phyloP scores from a whole-genome alignment of 768 basidiomycete genomes.

The Pseudohyphozyma bogoriensis region DNA sequence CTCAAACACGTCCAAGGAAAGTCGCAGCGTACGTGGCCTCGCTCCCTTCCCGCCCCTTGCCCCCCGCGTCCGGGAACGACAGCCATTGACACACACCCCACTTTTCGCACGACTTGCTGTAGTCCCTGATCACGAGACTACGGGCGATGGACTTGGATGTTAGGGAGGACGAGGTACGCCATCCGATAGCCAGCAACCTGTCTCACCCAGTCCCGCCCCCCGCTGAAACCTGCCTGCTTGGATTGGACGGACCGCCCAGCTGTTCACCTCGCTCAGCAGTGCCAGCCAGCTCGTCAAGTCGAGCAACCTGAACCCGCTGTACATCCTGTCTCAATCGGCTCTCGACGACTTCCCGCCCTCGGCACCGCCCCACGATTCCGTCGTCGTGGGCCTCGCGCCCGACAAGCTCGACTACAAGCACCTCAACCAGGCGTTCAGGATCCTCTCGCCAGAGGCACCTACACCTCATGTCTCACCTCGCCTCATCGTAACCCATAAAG shows the following conservation, averaged over 20 bases:
- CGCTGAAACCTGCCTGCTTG: background rate
- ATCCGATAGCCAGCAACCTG: too few relatives aligned
- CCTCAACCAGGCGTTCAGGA: constrained; percentile 58
- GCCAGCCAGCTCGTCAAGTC: constrained; percentile 45
- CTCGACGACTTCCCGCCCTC: constrained; percentile 39
- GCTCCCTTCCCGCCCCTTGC: background rate
- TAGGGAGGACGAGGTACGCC: constrained; percentile 40
- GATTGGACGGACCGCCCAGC: background rate
- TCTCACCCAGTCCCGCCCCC: background rate
- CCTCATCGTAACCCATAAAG: constrained; percentile 56
- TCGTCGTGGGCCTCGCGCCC: constrained; percentile 57
- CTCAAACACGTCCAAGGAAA: constrained; percentile 63
- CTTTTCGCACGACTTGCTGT: constrained; percentile 37
- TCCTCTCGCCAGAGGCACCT: constrained; percentile 43
- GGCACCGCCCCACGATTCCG: constrained; percentile 45
- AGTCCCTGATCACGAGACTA: constrained; percentile 41
- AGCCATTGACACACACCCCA: background rate
- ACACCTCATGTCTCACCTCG: too few relatives aligned
- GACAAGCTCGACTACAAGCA: constrained; percentile 46
- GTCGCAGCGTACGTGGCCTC: constrained; percentile 32
- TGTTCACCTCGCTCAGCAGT: constrained; percentile 56
- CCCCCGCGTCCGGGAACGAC: background rate
- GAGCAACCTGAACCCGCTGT: constrained; percentile 45
- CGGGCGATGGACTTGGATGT: constrained; percentile 52
- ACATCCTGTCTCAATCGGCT: constrained; percentile 47